A percentile compares a stretch with the other conserved stretches of the same genome.
phyloP scores from a whole-genome alignment of 2,329 filamentous ascomycete species.

The Claviceps quebecensis region DNA sequence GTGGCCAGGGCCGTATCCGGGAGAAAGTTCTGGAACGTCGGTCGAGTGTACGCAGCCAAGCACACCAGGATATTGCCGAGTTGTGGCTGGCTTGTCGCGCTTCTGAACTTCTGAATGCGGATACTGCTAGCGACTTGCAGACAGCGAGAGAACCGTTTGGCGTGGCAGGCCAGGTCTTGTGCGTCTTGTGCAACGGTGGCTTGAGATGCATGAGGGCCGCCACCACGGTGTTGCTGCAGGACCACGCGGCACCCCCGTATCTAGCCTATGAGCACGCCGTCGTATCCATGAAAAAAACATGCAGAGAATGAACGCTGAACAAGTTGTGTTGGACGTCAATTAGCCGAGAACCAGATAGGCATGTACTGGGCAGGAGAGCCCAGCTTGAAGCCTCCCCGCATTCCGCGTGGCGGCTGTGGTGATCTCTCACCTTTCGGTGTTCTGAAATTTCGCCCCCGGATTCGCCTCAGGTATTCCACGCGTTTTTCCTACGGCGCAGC shows the following conservation, averaged over 20 bases:
- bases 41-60: neutral
- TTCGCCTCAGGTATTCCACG: neutral
- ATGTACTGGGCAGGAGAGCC: neutral
- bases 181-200: constrained; percentile 3
- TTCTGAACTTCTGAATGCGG: constrained; percentile 5
- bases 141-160: constrained; percentile 2
- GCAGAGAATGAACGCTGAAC: constrained; percentile 1
- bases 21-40: constrained; percentile 2
- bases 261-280: neutral
- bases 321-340: neutral
- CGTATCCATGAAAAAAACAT: neutral
- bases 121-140: constrained; percentile 5
- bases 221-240: constrained; percentile 4
- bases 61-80: neutral
- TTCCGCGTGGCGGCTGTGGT: neutral
- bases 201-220: neutral
- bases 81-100: constrained; percentile 2
- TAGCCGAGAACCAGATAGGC: constrained; percentile 4
- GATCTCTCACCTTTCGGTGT: neutral
- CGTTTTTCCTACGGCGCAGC: neutral
- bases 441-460: neutral
- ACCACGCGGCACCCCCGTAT: neutral
- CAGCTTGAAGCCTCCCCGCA: neutral
- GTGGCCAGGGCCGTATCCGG: neutral
- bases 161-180: constrained; percentile 3